A percentile compares a stretch with the other conserved stretches of the same genome.
Evolutionary conservation across 768 basidiomycete species (phyloP).

Genomic region (Amanita thiersii): DNA sequence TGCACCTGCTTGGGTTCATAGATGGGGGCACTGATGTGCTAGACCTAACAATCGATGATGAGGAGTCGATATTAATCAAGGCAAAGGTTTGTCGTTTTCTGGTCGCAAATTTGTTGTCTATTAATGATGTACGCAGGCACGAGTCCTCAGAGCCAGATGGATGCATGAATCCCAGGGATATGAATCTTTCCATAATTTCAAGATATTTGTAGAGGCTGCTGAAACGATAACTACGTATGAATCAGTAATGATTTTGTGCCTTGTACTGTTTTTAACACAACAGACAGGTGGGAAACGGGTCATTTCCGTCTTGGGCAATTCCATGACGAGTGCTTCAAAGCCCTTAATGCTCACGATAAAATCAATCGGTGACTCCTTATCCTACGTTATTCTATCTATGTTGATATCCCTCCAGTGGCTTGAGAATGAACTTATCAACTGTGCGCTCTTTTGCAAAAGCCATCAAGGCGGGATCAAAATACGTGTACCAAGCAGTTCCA

Average conservation of each 20-base stretch:
- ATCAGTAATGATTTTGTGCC: not conserved
- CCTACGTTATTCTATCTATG: not conserved
- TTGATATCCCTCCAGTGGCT: conserved; percentile 30
- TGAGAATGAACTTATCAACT: conserved; percentile 59
- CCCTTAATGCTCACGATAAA: conserved; percentile 37
- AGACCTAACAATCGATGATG: conserved; percentile 51
- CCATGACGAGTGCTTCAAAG: conserved; percentile 72
- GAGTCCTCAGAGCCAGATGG: conserved; percentile 83
- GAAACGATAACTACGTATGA: conserved; percentile 41
- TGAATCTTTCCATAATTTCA: conserved; percentile 53
- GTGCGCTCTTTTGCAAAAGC: conserved; percentile 63
- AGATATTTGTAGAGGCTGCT: conserved; percentile 45
- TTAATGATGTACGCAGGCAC: conserved; percentile 38
- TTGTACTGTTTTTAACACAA: conserved; percentile 4
- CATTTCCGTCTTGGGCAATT: conserved; percentile 84
- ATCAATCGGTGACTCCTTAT: conserved; percentile 28
- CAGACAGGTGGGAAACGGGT: conserved; percentile 70
- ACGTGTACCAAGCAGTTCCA: conserved; percentile 92
- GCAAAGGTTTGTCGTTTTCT: conserved; percentile 50
- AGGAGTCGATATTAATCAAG: conserved; percentile 43
- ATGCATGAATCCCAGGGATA: conserved; percentile 86
- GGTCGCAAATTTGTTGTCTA: conserved; percentile 1
- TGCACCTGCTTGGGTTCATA: conserved; percentile 42
- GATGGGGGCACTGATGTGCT: conserved; percentile 35
- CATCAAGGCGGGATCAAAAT: conserved; percentile 82